Percentiles rank a stretch among this genome's conserved stretches.
Conservation (phyloP, 352 stramenopile genomes). For the Peronospora farinosa region DNA sequence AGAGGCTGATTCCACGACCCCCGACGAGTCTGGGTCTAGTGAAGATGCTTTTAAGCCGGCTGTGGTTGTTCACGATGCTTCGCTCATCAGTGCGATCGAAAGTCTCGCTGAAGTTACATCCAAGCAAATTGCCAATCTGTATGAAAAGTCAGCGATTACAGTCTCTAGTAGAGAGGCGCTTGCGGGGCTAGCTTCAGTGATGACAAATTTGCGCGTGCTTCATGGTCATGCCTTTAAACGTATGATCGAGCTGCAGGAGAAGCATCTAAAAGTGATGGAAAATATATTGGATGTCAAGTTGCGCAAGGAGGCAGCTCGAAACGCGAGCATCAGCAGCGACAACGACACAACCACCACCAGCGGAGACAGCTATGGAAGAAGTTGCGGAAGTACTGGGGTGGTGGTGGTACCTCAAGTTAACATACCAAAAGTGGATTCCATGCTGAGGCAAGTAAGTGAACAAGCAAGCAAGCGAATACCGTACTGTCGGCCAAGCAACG, state of each 20-base stretch:
- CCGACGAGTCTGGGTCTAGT: conserved; percentile 40
- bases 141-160: conserved; percentile 25
- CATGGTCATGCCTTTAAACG: conserved; percentile 38
- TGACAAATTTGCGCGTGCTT: conserved; percentile 50
- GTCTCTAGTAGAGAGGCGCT: conserved; percentile 20
- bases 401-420: conserved; percentile 1
- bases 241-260: conserved; percentile 61
- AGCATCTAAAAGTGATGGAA: conserved; percentile 61
- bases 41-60: conserved; percentile 36
- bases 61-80: conserved; percentile 51
- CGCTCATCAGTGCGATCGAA: conserved; percentile 53
- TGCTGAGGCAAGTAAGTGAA: not conserved
- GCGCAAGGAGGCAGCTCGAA: conserved; percentile 26
- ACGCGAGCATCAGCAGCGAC: conserved; percentile 7
- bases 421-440: not conserved
- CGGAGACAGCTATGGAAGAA: conserved; percentile 8
- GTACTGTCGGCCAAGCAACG: not conserved
- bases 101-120: conserved; percentile 54
- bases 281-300: conserved; percentile 49
- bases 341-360: conserved; percentile 9
- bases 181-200: conserved; percentile 34
- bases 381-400: not conserved
- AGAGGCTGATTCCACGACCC: conserved; percentile 45
- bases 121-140: conserved; percentile 41
- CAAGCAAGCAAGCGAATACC: not conserved